phyloP scores from a whole-genome alignment of 106 monocot species.

The Dendrobium catenatum region DNA sequence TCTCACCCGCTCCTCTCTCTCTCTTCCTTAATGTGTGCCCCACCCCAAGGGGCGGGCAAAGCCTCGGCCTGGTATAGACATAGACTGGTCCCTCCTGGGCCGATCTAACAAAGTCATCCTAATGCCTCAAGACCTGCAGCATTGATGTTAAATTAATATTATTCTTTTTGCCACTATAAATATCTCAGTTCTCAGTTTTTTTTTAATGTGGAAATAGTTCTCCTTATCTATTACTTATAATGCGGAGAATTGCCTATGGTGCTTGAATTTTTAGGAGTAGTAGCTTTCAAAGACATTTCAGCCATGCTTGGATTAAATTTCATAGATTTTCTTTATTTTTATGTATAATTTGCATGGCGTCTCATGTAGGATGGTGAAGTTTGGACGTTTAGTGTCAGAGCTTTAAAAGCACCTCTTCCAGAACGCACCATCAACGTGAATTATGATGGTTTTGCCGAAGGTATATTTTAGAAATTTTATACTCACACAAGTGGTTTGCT shows the following conservation, averaged over 20 bases:
- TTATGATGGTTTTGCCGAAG: slow-evolving; percentile 98
- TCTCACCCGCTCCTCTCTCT: no score
- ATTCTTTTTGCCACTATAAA: background rate
- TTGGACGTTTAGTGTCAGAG: slow-evolving; percentile 93
- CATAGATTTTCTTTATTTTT: background rate
- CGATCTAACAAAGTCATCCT: background rate
- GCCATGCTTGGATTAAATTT: background rate
- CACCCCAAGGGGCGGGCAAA: no score
- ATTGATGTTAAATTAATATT: background rate
- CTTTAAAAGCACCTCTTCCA: slow-evolving; percentile 68
- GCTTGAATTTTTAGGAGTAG: background rate
- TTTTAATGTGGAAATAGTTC: background rate
- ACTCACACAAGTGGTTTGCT: background rate
- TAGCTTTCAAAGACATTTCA: background rate
- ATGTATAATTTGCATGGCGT: background rate
- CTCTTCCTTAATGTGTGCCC: no score
- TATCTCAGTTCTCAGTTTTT: background rate
- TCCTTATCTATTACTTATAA: background rate
- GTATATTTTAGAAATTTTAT: slow-evolving; percentile 16
- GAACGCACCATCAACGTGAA: slow-evolving; percentile 84
- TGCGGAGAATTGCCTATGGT: background rate
- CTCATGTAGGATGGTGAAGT: slow-evolving; percentile 85
- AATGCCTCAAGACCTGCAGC: background rate
- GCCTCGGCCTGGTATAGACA: no score
- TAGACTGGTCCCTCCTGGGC: no score